phyloP scores from a whole-genome alignment of 345 rosid genomes.

The Aquilaria sinensis region DNA sequence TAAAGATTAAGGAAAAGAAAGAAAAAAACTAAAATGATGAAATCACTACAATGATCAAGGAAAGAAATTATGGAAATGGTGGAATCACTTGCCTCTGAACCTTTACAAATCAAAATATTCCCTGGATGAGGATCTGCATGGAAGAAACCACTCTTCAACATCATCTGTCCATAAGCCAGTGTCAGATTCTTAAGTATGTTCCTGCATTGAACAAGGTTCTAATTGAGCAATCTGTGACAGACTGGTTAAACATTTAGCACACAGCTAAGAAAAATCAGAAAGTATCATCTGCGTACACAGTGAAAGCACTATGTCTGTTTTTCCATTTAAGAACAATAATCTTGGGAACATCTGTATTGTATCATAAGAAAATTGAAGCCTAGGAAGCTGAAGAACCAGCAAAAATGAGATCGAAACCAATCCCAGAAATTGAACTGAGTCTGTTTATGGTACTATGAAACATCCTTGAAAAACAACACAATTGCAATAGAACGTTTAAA shows the following conservation, averaged over 20 bases:
- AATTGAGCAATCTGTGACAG: constrained; percentile 1
- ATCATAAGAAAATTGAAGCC: too few species aligned
- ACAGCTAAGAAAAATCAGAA: background rate
- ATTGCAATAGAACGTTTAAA: background rate
- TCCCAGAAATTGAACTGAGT: too few species aligned
- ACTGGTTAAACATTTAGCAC: background rate
- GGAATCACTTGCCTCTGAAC: constrained; percentile 68
- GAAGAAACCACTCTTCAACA: constrained; percentile 91
- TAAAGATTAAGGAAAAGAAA: background rate
- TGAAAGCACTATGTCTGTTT: background rate
- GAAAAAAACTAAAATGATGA: background rate
- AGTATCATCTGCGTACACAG: background rate
- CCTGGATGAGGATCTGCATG: constrained; percentile 99
- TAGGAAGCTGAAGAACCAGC: too few species aligned
- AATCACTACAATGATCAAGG: background rate
- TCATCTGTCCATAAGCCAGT: constrained; percentile 91
- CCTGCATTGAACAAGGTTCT: constrained; percentile 33
- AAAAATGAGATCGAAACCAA: too few species aligned
- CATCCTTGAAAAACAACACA: too few species aligned
- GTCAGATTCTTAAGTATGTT: constrained; percentile 80
- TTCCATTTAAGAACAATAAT: background rate
- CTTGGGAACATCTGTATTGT: too few species aligned
- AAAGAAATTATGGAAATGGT: background rate
- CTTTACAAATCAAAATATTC: constrained; percentile 84
- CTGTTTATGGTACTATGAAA: too few species aligned